phyloP scores from a whole-genome alignment of 768 basidiomycete genomes.

The Guyanaporus albipodus region DNA sequence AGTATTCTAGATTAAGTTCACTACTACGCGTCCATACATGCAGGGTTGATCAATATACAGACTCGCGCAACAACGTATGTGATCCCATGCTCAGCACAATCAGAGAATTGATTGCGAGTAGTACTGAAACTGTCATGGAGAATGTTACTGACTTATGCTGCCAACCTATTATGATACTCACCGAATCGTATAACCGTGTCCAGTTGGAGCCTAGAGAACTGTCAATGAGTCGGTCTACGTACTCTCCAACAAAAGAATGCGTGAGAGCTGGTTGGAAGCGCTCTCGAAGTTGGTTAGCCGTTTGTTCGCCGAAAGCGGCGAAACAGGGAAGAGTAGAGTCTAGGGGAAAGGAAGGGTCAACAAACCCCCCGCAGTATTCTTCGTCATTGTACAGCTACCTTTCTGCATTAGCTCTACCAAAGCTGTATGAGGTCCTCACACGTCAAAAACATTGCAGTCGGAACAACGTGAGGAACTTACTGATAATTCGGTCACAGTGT shows the following conservation, averaged over 20 bases:
- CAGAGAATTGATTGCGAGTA: constrained; percentile 87
- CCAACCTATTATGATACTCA: constrained; percentile 39
- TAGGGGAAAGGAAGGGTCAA: constrained; percentile 28
- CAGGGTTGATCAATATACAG: not conserved
- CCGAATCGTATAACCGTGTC: constrained; percentile 95
- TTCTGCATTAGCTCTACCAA: constrained; percentile 98
- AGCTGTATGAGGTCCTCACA: constrained; percentile 35
- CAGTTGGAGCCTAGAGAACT: constrained; percentile 89
- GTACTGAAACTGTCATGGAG: constrained; percentile 71
- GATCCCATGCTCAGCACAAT: constrained; percentile 16
- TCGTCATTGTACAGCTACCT: constrained; percentile 41
- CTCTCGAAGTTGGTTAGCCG: constrained; percentile 81
- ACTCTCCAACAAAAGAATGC: constrained; percentile 76
- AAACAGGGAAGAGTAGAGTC: constrained; percentile 93
- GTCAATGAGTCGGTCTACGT: constrained; percentile 88
- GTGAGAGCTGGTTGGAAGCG: constrained; percentile 92
- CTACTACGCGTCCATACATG: constrained; percentile 3
- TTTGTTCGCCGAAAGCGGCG: constrained; percentile 84
- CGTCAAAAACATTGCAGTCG: constrained; percentile 1
- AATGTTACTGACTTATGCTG: constrained; percentile 1
- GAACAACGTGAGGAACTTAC: constrained; percentile 39
- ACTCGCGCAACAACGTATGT: not conserved
- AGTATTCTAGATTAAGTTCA: too few species aligned
- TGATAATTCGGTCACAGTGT: constrained; percentile 94
- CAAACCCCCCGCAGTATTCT: not conserved